Evolutionary conservation across 495 filamentous ascomycete genomes (phyloP).

Genomic region (Tuber indicum): DNA sequence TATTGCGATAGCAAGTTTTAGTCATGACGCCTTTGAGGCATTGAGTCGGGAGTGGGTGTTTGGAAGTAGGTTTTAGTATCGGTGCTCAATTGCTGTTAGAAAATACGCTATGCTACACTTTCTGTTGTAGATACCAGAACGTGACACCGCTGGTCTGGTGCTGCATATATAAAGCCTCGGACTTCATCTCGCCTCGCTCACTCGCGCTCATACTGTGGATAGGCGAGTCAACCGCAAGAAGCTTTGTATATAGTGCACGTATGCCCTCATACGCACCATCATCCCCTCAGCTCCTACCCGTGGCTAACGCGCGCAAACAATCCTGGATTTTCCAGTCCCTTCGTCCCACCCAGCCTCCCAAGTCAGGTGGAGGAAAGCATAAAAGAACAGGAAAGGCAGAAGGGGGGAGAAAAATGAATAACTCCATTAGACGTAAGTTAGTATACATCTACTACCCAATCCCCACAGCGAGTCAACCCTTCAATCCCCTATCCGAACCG

Average conservation of each 20-base stretch:
- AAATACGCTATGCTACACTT: not conserved
- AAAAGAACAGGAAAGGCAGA: not conserved
- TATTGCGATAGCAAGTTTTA: not conserved
- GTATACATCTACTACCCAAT: not conserved
- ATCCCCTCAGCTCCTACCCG: not conserved
- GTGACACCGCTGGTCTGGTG: not conserved
- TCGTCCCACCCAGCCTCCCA: not conserved
- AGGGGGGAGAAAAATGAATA: not conserved
- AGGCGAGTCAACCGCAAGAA: not conserved
- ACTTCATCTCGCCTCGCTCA: not conserved
- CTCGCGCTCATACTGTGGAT: not conserved
- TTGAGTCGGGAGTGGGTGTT: not conserved
- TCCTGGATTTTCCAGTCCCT: not conserved
- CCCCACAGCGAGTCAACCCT: not conserved
- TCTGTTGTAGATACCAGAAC: not conserved
- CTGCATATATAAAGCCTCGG: not conserved
- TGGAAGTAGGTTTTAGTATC: not conserved
- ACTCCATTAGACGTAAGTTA: conserved; percentile 5
- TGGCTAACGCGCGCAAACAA: not conserved
- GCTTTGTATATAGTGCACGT: not conserved
- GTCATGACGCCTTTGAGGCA: not conserved
- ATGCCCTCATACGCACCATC: not conserved
- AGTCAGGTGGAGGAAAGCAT: not conserved
- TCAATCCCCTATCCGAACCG: not conserved
- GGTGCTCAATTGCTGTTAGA: not conserved